Evolutionary conservation across 1,284 basidiomycete genomes (phyloP), one percentile per base, ranked within the genome.

Genomic region (Moniliella sp.): DNA sequence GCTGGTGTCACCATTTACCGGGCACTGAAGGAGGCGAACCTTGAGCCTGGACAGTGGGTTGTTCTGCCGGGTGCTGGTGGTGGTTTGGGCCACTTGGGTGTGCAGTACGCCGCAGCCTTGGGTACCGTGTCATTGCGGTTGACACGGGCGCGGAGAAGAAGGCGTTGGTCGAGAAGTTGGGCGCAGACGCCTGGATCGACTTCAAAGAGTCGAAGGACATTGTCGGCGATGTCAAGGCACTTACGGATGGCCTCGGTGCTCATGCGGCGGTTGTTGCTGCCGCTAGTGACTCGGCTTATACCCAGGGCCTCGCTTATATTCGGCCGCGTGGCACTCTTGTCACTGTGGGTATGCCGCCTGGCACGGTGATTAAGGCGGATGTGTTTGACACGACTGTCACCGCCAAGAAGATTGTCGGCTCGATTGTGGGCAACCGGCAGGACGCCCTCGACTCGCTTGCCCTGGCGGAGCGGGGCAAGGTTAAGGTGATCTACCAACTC

Each of bases 101-200:
- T 45, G n/a, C 51, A 53, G 38, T 53, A 49, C 37, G 55, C 50
- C 18, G 37, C 34, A 10, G 26, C 28, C 12, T 36, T 39, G 18
- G 52, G 57, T 69, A 78, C 37, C 71, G 74, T 16, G 75, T 81
- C 25, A 72, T 84, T 40, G 80, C 78, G 12, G 71, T 82, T 53
- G 77, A 79, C 48, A 73, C 73, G 2, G 78, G 80, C 18, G 69
- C 64, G 2, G 75, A 76, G 45, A 84, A 84, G 67, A 67, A 69
- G 49, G 65, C 72, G 31, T 67, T 84, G 10, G 72, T 70, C 57
- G 48, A 67, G 39, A 62, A 67, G 16, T 72, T 82, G 32, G 80
- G 81, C 27, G 78, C 78, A 0, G 73, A 77, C 44, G 66, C 66
- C 32, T 83, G 75, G 69, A 68, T 84, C 44, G 79, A 86, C 64